A percentile compares a stretch with the other conserved stretches of the same genome.
Evolutionary conservation across 179 eudicot genomes (phyloP).

Genomic region (Patellifolia procumbens): DNA sequence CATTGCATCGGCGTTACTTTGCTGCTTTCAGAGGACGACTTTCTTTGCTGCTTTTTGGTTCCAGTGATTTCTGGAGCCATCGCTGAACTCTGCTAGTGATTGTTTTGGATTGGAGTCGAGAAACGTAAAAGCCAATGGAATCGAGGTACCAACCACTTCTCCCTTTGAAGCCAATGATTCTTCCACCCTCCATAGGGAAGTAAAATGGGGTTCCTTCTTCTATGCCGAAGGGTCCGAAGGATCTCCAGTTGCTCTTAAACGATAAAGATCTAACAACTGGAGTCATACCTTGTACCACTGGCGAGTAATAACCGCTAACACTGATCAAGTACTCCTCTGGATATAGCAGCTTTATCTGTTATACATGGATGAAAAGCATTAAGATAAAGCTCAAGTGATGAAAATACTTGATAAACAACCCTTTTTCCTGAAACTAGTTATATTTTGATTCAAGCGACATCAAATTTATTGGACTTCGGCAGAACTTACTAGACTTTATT

Average conservation of each 20-base stretch:
- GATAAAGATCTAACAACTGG: slow-evolving; percentile 60
- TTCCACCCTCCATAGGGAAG: slow-evolving; percentile 52
- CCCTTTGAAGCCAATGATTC: slow-evolving; percentile 58
- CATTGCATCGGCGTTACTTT: background rate
- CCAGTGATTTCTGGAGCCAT: slow-evolving; percentile 37
- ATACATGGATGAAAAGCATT: background rate
- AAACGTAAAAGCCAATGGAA: slow-evolving; percentile 50
- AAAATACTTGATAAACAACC: too few relatives aligned
- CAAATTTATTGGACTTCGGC: too few relatives aligned
- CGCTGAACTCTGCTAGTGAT: slow-evolving; percentile 32
- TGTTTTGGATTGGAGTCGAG: slow-evolving; percentile 23
- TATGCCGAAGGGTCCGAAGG: slow-evolving; percentile 58
- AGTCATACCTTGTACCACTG: slow-evolving; percentile 51
- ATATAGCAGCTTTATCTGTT: slow-evolving; percentile 57
- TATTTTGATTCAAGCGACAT: too few relatives aligned
- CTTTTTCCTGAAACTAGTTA: too few relatives aligned
- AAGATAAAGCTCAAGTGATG: too few relatives aligned
- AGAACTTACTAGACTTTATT: too few relatives aligned
- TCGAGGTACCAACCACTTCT: slow-evolving; percentile 64
- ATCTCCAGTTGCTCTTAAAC: slow-evolving; percentile 54
- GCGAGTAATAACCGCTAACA: slow-evolving; percentile 50
- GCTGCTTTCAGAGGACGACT: slow-evolving; percentile 4
- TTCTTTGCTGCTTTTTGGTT: slow-evolving; percentile 16
- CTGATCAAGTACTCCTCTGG: slow-evolving; percentile 56
- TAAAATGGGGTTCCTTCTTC: slow-evolving; percentile 63